A percentile compares a stretch with the other conserved stretches of the same genome.
These are phyloP conservation scores for Penicillium silybi DNA, from an alignment of 495 filamentous ascomycete species.

Conservation along the genomic window DNA sequence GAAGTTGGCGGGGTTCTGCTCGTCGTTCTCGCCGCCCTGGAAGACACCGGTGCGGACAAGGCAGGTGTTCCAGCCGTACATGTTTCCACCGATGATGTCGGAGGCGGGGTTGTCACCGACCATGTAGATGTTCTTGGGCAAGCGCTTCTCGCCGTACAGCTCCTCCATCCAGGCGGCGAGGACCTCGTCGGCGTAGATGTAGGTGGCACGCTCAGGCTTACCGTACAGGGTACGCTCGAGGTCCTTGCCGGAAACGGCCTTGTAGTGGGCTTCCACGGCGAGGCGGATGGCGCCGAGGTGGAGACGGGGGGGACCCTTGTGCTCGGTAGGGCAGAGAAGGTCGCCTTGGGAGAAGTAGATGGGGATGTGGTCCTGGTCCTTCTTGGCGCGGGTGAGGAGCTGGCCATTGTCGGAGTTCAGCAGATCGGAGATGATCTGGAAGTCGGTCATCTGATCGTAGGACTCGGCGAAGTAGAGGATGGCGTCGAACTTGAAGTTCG, in stretches of 20 bases:
- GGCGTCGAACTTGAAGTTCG: conserved; percentile 71
- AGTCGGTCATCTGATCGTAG: conserved; percentile 76
- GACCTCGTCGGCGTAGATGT: conserved; percentile 77
- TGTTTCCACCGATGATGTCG: conserved; percentile 75
- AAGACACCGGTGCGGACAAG: conserved; percentile 61
- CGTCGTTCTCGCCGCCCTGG: conserved; percentile 50
- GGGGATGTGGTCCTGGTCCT: conserved; percentile 64
- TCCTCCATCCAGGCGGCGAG: conserved; percentile 72
- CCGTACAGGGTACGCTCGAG: conserved; percentile 82
- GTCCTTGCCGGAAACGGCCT: conserved; percentile 65
- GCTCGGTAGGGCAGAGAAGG: conserved; percentile 70
- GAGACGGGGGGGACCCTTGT: conserved; percentile 65
- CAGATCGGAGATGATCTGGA: conserved; percentile 81
- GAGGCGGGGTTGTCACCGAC: conserved; percentile 76
- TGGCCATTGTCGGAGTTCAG: conserved; percentile 67
- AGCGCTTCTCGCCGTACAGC: conserved; percentile 65
- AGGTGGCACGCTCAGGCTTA: conserved; percentile 75
- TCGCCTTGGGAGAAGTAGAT: conserved; percentile 77
- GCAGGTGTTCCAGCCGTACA: conserved; percentile 79
- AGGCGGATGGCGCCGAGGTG: conserved; percentile 74
- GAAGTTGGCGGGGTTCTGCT: conserved; percentile 57
- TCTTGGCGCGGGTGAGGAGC: conserved; percentile 61
- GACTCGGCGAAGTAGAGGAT: conserved; percentile 82
- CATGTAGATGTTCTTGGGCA: conserved; percentile 78
- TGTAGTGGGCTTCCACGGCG: conserved; percentile 74